Base-by-base conservation (phyloP, 352 stramenopile genomes). In the Globisporangium uncinulatum region DNA sequence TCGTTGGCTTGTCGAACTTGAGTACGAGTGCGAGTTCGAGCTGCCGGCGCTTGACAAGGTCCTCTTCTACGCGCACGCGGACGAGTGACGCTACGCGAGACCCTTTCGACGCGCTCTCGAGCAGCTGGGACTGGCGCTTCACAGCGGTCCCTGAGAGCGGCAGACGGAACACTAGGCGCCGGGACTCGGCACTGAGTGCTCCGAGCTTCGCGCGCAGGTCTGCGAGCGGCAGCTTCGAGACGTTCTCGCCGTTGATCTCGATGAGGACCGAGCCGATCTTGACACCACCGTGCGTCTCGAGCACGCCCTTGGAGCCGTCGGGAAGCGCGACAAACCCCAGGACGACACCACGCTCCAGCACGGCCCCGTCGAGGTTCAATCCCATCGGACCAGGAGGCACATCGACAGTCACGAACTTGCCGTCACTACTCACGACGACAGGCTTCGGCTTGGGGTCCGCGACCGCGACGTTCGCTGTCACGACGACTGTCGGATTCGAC, bases 1-100 rank as follows among this genome's bases (percentile, higher is more conserved):
- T 63, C 47, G 65, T 65, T 6, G 61, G 62, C 58, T 65, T 74
- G 59, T 93, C 83, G 31, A 87, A 64, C 61, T 79, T 74, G 57
- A 91, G 73, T 17, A 90, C 62, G 29, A 91, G 61, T 4, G 59
- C 65, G 19, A 93, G 62, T 60, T 93, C 83, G 19, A 88, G 54
- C 46, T 82, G 78, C 6, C 83, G 75, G 32, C 83, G 83, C 48
- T 86, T 79, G 19, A 75, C 66, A 11, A 83, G 42, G 41, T 87
- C 71, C 52, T 81, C 71, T 0, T 59, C 32, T 7, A 64, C 36
- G 13, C 43, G 42, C 15, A 64, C 6, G 21, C 59, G 54, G 51
- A 57, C 36, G 11, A 50, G 46, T 0, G 57, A 42, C 34, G 44
- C 34, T 6, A 36, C 15, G 15, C 50, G 51, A 0, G 10, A 15